Base-by-base conservation (phyloP, 371 early-diverging fungal genomes). In the Mortierella sp. region DNA sequence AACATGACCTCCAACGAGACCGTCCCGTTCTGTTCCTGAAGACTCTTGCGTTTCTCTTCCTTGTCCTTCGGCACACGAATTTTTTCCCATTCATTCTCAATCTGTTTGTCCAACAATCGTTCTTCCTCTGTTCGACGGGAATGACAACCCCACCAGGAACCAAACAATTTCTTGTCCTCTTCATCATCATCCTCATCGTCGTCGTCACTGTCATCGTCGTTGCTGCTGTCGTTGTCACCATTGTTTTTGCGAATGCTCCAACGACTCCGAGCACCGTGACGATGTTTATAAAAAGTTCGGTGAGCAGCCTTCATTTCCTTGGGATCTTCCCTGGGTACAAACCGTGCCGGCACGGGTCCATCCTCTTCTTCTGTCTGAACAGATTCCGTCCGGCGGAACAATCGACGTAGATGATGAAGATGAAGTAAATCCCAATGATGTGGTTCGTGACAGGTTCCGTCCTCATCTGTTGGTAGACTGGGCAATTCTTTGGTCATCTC, bases 51-150 rank as follows among this genome's bases (percentile, higher is more conserved):
- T 37, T 74, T 67, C 46, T 74, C 68, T 6, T 64, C 61, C 51
- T 60, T 64, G 57, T 50, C 55, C n/a, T 26, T 68, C 6, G 74
- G 74, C 5, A 74, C 12, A 19, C 60, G 57, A 15, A 74, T 56
- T 23, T 64, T 74, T 46, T 74, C 74, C 74, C 74, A 74, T 23
- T 64, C 74, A 14, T 60, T 57, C 25, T 72, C 72, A 3, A 65
- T 57, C 5, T 45, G 37, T 23, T 46, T 48, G n/a, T 57, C 66
- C 19, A 58, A 5, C 9, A 29, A 48, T n/a, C 30, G 61, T 19
- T 50, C 70, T 1, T 30, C 46, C n/a, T 59, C 26, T 19, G 53
- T 23, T 2, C 53, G 53, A 53, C 53, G 53, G 2, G 53, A 26
- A 12, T 26, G 53, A 23, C 53, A 53, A 19, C 53, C 53, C 53